A percentile compares a stretch with the other conserved stretches of the same genome.
Conservation (phyloP, 2,329 filamentous ascomycete genomes). For the Lecanoromycetidae sp. region DNA sequence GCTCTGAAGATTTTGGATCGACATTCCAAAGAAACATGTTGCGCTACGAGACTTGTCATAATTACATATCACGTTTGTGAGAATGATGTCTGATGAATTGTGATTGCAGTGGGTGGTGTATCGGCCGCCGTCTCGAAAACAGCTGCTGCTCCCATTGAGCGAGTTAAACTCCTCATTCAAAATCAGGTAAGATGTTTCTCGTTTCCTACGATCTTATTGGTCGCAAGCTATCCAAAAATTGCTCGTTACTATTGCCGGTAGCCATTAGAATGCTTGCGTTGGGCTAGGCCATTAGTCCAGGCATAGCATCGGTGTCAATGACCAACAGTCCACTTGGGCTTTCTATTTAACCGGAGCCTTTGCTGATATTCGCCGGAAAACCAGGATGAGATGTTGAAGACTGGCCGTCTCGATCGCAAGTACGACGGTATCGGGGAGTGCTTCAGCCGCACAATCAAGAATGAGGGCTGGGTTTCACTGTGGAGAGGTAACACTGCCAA, state of each 20-base stretch:
- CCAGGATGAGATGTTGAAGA: constrained; percentile 99
- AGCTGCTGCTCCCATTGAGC: constrained; percentile 98
- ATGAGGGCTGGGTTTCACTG: constrained; percentile 88
- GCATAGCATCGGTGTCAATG: no score
- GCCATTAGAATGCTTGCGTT: background rate
- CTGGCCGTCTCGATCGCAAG: constrained; percentile 94
- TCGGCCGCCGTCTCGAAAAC: constrained; percentile 99
- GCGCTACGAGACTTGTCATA: no score
- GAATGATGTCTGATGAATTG: background rate
- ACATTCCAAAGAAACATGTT: background rate
- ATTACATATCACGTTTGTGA: no score
- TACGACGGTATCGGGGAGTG: constrained; percentile 90
- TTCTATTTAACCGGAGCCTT: background rate
- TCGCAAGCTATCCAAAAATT: no score
- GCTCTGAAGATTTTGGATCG: background rate
- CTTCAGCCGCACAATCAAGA: constrained; percentile 80
- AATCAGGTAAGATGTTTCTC: constrained; percentile 70
- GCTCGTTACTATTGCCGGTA: background rate
- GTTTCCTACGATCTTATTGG: background rate
- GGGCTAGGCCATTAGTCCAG: no score
- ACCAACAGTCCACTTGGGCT: no score
- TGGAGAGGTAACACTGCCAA: constrained; percentile 99
- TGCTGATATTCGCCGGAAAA: background rate
- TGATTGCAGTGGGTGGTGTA: constrained; percentile 88
- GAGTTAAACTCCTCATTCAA: constrained; percentile 99